Evolutionary conservation across 2,329 filamentous ascomycete genomes (phyloP), one percentile per base, ranked within the genome.

Genomic region (Aureobasidium zeae): DNA sequence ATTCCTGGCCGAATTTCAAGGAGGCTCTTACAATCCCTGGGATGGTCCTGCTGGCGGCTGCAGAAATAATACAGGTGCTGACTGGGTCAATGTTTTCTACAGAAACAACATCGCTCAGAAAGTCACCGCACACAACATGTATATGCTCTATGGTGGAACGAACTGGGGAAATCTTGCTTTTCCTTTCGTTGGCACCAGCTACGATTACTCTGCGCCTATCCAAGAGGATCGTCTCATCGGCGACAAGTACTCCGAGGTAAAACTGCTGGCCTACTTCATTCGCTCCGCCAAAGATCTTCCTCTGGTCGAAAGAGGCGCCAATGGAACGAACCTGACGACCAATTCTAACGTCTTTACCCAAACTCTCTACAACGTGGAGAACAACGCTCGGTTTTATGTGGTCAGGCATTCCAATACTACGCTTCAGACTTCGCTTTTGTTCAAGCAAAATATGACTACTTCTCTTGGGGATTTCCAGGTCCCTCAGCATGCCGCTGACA

Each of bases 1-100:
- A 42, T 77, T 75, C 57, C 65, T 77, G 53, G 72, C 75, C 0
- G 75, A 78, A 45, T 77, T 79, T 55, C 72, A 78, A 48, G 75
- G 73, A 10, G 75, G 75, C 4, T 69, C 64, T 2, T 80, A 77
- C 54, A 77, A 78, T 37, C 73, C 74, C 0, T 81, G 76, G 76
- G 13, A 49, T 47, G 35, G 44, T 3, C 33, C 48, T 8, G 28
- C 47, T 12, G 74, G 71, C 25, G 76, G 76, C 17, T 16, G 72
- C 72, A 3, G 76, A 72, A 37, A 65, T 68, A 1, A 62, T 58
- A 3, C 70, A n/a, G 73, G 73, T 1, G 66, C 71, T 1, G 72
- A 78, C 36, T 81, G 78, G 51, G 76, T 74, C 1, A 79, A 80
- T 46, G 56, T 81, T 4, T 81, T 77, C 58, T 81, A 81, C 57